phyloP scores from a whole-genome alignment of 805 yeast species.

The Sungouiella thailandica region DNA sequence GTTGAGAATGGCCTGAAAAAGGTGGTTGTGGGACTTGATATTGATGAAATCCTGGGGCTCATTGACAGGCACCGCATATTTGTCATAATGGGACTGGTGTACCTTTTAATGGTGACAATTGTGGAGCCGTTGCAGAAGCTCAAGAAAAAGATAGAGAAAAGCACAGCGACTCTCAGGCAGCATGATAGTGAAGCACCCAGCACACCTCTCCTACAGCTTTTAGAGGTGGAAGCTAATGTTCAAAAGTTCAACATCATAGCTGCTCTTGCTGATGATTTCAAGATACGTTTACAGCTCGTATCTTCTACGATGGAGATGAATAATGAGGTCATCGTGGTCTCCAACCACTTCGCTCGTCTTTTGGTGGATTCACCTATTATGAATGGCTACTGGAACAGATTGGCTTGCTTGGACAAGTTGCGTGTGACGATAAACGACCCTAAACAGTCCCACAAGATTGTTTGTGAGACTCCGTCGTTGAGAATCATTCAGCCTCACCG shows the following conservation, averaged over 20 bases:
- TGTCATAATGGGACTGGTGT: constrained; percentile 28
- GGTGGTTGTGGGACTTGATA: constrained; percentile 1
- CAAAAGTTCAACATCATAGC: constrained; percentile 9
- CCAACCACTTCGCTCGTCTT: constrained; percentile 7
- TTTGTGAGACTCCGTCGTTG: constrained; percentile 19
- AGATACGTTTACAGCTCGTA: constrained; percentile 14
- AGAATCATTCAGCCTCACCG: constrained; percentile 34
- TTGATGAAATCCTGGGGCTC: constrained; percentile 15
- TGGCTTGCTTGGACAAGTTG: constrained; percentile 11
- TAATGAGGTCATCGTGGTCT: not conserved
- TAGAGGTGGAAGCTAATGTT: constrained; percentile 3
- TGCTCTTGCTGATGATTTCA: constrained; percentile 11
- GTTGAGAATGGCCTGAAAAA: constrained; percentile 1
- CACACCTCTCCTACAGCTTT: constrained; percentile 2
- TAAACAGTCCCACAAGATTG: constrained; percentile 1
- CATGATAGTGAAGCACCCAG: not conserved
- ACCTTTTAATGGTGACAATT: constrained; percentile 26
- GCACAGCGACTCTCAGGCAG: constrained; percentile 9
- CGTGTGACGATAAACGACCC: constrained; percentile 5
- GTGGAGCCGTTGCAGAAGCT: constrained; percentile 25
- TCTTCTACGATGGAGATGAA: not conserved
- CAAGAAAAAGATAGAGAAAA: constrained; percentile 19
- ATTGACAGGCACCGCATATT: constrained; percentile 30
- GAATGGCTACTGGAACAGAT: constrained; percentile 11
- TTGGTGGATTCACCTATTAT: constrained; percentile 8